These are phyloP conservation scores for Diaporthe amygdali DNA, from an alignment of 2,329 filamentous ascomycete genomes.

Conservation along the genomic window DNA sequence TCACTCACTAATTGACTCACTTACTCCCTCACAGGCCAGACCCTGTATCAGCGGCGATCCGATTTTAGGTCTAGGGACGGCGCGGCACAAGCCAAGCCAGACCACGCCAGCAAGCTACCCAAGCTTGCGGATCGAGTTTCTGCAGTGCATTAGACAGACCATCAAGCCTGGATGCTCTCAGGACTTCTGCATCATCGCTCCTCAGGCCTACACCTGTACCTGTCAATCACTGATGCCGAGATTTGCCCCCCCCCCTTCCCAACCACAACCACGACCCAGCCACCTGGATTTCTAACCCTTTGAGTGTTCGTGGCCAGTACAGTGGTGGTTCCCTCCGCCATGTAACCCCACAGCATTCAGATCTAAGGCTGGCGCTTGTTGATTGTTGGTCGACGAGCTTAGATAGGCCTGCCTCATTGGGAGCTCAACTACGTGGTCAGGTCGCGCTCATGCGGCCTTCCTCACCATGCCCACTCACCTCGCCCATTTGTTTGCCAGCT, in stretches of 20 bases:
- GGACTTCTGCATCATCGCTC: background rate
- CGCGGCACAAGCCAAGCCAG: conserved; percentile 16
- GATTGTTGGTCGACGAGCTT: background rate
- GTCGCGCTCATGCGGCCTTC: conserved; percentile 34
- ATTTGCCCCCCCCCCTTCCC: background rate
- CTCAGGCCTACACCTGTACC: background rate
- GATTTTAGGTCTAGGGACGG: conserved; percentile 15
- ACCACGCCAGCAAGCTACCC: background rate
- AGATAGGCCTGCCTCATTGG: background rate
- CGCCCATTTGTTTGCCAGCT: background rate
- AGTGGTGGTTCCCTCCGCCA: background rate
- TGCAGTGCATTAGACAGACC: background rate
- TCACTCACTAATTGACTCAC: background rate
- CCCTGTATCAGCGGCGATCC: conserved; percentile 17
- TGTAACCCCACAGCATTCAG: conserved; percentile 10
- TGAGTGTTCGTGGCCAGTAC: background rate
- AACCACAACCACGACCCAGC: background rate
- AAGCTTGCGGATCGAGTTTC: background rate
- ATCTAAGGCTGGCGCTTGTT: no score
- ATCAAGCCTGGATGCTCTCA: background rate
- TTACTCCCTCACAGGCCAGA: background rate
- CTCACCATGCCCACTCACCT: conserved; percentile 25
- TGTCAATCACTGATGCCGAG: background rate
- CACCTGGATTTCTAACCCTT: background rate
- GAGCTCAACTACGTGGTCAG: conserved; percentile 14